These are phyloP conservation scores for Citrullus colocynthis DNA, from an alignment of 306 rosid genomes.

Conservation along the genomic window DNA sequence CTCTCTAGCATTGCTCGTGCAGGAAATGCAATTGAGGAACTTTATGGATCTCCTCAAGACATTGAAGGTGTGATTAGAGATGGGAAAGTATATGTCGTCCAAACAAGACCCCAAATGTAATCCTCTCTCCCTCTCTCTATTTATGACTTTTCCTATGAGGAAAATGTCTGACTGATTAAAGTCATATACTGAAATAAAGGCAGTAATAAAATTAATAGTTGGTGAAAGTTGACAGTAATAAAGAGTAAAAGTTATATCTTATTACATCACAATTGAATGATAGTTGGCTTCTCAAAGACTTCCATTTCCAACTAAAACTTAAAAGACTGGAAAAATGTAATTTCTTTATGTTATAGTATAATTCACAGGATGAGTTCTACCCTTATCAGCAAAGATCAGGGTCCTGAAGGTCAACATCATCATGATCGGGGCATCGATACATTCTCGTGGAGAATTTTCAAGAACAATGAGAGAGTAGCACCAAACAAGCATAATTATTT, in stretches of 20 bases:
- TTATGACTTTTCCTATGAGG: background rate
- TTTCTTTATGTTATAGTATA: background rate
- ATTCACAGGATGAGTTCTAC: background rate
- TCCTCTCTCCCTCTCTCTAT: background rate
- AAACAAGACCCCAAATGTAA: slow-evolving; percentile 96
- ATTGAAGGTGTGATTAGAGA: slow-evolving; percentile 92
- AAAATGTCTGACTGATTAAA: background rate
- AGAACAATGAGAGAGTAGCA: background rate
- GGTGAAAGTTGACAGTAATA: background rate
- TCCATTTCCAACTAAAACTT: background rate
- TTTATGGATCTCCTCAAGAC: slow-evolving; percentile 88
- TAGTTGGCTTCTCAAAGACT: too few species aligned
- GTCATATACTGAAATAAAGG: background rate
- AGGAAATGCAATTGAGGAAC: slow-evolving; percentile 72
- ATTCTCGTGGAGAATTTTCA: background rate
- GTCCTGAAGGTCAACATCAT: background rate
- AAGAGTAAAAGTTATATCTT: background rate
- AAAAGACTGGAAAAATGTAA: background rate
- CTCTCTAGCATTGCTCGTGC: slow-evolving; percentile 83
- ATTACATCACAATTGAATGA: background rate
- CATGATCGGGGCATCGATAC: background rate
- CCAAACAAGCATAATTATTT: background rate
- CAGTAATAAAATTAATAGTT: background rate
- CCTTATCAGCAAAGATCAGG: background rate
- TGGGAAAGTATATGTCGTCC: slow-evolving; percentile 79